Base-by-base conservation (phyloP, 805 yeast species). In the Saccharomyces kudriavzevii region DNA sequence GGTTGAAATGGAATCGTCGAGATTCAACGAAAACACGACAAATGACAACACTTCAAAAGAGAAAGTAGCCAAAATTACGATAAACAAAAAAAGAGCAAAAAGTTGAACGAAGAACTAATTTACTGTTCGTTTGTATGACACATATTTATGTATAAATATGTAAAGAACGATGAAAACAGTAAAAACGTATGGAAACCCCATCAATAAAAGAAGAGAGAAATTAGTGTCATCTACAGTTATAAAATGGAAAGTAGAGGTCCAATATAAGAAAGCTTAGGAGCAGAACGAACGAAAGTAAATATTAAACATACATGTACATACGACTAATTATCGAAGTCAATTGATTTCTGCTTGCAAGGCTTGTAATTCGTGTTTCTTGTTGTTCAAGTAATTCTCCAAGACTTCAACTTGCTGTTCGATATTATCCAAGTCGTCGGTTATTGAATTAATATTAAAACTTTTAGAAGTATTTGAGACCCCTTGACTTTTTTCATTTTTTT, bases 331-430 rank as follows among this genome's bases (percentile, higher is more conserved):
- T 28, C 17, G 25, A 28, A 14, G n/a, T 25, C 40, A 53, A n/a
- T 65, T 66, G 27, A 77, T 72, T 59, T 82, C 78, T 49, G 63
- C 60, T 55, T 72, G 71, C 52, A 87, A 70, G 8, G 72, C 70
- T 13, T 66, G 70, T 60, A 88, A 77, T 66, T 89, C 96, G 20
- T 63, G 61, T 65, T 80, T 80, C 71, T 86, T 87, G 48, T 74
- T 74, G 45, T 70, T 70, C 61, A 87, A 75, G 62, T 86, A 91
- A 54, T 79, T 83, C 67, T 87, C 86, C 61, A 94, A 75, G 20
- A 83, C 81, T 47, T 72, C 72, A 2, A 91, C 88, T 69, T 94
- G 98, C 60, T 79, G 80, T 61, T 85, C 89, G 57, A 92, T 85
- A 51, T 80, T 78, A 22, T 81, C 84, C 52, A 87, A 74, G 60